Evolutionary conservation across 2,329 filamentous ascomycete species (phyloP).

Genomic region (Colletotrichum sp.): DNA sequence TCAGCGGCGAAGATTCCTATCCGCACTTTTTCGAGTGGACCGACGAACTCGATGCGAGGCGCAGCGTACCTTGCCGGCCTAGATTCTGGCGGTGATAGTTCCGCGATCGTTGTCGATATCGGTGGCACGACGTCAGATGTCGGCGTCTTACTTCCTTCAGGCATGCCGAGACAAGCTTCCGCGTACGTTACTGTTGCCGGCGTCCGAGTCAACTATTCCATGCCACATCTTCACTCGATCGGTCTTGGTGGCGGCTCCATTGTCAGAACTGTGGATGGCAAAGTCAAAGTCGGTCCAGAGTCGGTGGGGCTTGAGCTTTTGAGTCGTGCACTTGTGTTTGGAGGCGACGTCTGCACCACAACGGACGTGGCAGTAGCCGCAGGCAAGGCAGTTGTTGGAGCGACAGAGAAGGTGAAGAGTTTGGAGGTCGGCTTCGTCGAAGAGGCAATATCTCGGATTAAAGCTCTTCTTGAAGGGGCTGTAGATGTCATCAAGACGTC

Average conservation of each 20-base stretch:
- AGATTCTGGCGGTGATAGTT: constrained; percentile 32
- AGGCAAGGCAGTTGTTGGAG: constrained; percentile 54
- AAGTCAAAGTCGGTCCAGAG: constrained; percentile 51
- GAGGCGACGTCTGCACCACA: constrained; percentile 49
- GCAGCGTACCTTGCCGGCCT: constrained; percentile 51
- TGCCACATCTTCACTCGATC: constrained; percentile 19
- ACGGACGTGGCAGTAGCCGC: constrained; percentile 52
- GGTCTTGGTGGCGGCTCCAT: constrained; percentile 45
- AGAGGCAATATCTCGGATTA: constrained; percentile 19
- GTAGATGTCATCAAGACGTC: constrained; percentile 31
- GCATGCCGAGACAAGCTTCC: constrained; percentile 67
- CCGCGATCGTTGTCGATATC: constrained; percentile 52
- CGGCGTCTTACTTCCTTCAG: constrained; percentile 57
- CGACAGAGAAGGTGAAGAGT: constrained; percentile 21
- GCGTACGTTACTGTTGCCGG: constrained; percentile 67
- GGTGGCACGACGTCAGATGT: constrained; percentile 60
- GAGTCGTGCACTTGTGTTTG: constrained; percentile 51
- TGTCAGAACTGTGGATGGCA: constrained; percentile 33
- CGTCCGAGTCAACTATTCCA: constrained; percentile 65
- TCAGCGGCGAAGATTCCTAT: constrained; percentile 61
- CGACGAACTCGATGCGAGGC: constrained; percentile 55
- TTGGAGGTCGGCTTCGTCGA: constrained; percentile 31
- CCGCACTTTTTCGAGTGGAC: constrained; percentile 51
- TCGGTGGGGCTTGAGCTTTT: constrained; percentile 53
- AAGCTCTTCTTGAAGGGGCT: constrained; percentile 24